Evolutionary conservation across 2,329 filamentous ascomycete species (phyloP).

Genomic region (Corniculantispora saksenae): DNA sequence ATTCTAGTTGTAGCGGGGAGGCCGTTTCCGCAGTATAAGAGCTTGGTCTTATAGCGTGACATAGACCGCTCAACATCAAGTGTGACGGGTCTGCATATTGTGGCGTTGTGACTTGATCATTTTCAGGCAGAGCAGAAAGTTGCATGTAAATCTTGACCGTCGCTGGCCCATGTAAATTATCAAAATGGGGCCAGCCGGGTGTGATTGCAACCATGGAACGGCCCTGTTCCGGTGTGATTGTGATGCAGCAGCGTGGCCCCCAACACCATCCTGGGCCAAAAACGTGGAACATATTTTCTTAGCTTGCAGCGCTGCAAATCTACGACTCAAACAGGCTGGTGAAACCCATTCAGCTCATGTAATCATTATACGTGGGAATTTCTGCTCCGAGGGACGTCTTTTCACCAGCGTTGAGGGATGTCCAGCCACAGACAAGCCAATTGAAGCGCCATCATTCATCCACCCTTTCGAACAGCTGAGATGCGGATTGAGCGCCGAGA

Average conservation of each 20-base stretch:
- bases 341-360: neutral
- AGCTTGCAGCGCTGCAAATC: neutral
- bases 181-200: neutral
- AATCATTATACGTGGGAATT: too few species aligned
- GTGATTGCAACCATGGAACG: conserved; percentile 14
- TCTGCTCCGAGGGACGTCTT: too few species aligned
- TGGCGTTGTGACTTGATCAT: neutral
- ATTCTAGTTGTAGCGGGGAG: neutral
- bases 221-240: conserved; percentile 11
- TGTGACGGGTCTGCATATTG: conserved; percentile 4
- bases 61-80: conserved; percentile 1
- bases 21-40: neutral
- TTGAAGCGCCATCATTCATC: neutral
- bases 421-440: neutral
- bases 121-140: neutral
- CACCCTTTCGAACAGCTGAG: too few species aligned
- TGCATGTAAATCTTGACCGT: neutral
- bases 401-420: too few species aligned
- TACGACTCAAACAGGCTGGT: neutral
- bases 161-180: neutral
- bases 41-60: neutral
- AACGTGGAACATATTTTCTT: conserved; percentile 4
- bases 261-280: neutral
- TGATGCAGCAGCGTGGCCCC: conserved; percentile 4
- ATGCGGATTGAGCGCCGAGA: neutral